Evolutionary conservation across 2,329 filamentous ascomycete genomes (phyloP).

Genomic region (Alternaria rosae): DNA sequence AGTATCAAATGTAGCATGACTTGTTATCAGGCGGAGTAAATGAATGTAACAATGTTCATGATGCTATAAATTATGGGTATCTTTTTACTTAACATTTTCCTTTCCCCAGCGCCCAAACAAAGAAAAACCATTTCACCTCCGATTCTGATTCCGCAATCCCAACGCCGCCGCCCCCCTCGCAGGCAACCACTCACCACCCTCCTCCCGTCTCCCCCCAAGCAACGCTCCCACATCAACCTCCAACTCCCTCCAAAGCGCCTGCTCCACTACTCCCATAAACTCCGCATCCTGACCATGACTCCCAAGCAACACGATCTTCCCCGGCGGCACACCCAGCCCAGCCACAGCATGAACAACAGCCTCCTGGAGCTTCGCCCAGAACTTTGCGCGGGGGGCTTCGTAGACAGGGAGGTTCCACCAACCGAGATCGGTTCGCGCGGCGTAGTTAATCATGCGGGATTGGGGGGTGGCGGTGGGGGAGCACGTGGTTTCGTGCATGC

Average conservation of each 20-base stretch:
- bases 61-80: not conserved
- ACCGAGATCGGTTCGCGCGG: constrained; percentile 25
- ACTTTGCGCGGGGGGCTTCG: constrained; percentile 28
- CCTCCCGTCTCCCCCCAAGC: constrained; percentile 16
- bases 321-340: constrained; percentile 18
- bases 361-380: constrained; percentile 34
- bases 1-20: accelerated
- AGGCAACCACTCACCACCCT: constrained; percentile 19
- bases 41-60: not conserved
- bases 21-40: too few species aligned
- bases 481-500: constrained; percentile 21
- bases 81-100: too few species aligned
- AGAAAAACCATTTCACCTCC: not conserved
- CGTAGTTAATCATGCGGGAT: constrained; percentile 14
- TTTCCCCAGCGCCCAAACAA: constrained; percentile 12
- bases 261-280: constrained; percentile 30
- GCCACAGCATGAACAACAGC: constrained; percentile 23
- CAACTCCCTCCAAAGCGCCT: constrained; percentile 28
- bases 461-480: not conserved
- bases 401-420: constrained; percentile 38
- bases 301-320: constrained; percentile 33
- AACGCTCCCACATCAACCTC: constrained; percentile 28
- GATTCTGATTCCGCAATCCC: not conserved
- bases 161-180: constrained; percentile 37
- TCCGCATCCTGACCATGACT: constrained; percentile 30